These are phyloP conservation scores for Meyerozyma sp. DNA, from an alignment of 1,139 yeast genomes.

Conservation along the genomic window DNA sequence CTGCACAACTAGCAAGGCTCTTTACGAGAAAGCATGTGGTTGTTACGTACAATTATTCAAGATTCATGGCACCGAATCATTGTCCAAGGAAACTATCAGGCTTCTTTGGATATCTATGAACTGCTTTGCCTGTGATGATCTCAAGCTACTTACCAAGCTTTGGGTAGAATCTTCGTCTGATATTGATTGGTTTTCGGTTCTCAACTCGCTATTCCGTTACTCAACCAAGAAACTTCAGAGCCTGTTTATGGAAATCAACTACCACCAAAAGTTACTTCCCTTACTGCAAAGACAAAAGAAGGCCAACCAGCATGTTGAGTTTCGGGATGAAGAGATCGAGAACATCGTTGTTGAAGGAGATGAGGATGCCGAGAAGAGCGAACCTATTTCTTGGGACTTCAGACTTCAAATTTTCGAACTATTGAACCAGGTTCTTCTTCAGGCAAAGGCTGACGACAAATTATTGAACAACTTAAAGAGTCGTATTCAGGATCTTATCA, in stretches of 20 bases:
- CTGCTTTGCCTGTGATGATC: constrained; percentile 32
- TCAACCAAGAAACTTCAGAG: constrained; percentile 36
- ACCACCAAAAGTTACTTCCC: constrained; percentile 39
- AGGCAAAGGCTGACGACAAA: constrained; percentile 35
- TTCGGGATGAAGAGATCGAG: constrained; percentile 43
- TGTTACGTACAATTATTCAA: constrained; percentile 39
- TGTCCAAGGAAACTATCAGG: constrained; percentile 32
- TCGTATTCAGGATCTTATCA: constrained; percentile 66
- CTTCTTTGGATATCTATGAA: constrained; percentile 43
- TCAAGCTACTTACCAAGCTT: constrained; percentile 27
- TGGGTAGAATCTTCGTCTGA: constrained; percentile 39
- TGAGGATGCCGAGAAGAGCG: constrained; percentile 38
- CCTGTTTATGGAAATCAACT: constrained; percentile 34
- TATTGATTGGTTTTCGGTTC: constrained; percentile 36
- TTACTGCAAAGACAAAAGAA: constrained; percentile 41
- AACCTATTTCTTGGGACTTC: constrained; percentile 69
- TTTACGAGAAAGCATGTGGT: constrained; percentile 33
- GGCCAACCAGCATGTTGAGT: constrained; percentile 24
- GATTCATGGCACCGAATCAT: constrained; percentile 26
- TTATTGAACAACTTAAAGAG: constrained; percentile 40
- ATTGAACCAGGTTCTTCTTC: constrained; percentile 44
- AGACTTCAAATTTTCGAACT: constrained; percentile 56
- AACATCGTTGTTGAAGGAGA: constrained; percentile 33
- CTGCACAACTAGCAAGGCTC: constrained; percentile 30
- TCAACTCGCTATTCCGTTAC: constrained; percentile 32